Evolutionary conservation across 2,329 filamentous ascomycete species (phyloP).

Genomic region (Remersonia thermophila): DNA sequence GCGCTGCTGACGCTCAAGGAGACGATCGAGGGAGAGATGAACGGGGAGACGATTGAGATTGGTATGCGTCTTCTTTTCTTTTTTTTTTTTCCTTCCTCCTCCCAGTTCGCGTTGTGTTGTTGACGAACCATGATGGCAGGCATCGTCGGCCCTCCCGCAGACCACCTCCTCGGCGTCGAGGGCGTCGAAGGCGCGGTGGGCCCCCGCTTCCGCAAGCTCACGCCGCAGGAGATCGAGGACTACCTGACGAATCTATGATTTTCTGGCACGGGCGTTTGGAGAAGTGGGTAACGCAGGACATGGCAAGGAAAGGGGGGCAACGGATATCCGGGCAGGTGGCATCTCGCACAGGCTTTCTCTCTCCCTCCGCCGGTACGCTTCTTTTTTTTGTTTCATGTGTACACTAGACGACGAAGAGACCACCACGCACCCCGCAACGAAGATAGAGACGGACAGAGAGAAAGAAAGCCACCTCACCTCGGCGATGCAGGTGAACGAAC

Average conservation of each 20-base stretch:
- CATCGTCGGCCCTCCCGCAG: conserved; percentile 87
- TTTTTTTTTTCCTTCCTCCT: background rate
- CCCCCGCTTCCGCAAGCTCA: conserved; percentile 86
- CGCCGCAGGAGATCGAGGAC: conserved; percentile 96
- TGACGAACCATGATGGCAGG: conserved; percentile 50
- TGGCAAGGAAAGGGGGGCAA: conserved; percentile 19
- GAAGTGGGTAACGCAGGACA: background rate
- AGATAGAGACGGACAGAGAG: too few species aligned
- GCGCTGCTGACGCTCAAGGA: conserved; percentile 94
- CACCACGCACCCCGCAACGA: too few species aligned
- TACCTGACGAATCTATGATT: conserved; percentile 93
- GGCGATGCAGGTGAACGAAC: too few species aligned
- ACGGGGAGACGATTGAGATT: conserved; percentile 95
- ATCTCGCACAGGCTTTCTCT: background rate
- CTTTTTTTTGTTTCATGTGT: too few species aligned
- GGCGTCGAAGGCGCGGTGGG: conserved; percentile 76
- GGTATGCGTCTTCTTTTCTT: too few species aligned
- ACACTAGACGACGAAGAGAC: too few species aligned
- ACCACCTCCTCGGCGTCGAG: conserved; percentile 84
- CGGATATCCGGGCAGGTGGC: conserved; percentile 14
- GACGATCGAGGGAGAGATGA: conserved; percentile 99
- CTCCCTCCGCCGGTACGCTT: too few species aligned
- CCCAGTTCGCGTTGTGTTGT: too few species aligned
- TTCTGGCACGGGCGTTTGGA: conserved; percentile 11
- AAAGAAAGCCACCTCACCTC: too few species aligned